phyloP scores from a whole-genome alignment of 1,284 basidiomycete genomes.

The Vanrija sp. region DNA sequence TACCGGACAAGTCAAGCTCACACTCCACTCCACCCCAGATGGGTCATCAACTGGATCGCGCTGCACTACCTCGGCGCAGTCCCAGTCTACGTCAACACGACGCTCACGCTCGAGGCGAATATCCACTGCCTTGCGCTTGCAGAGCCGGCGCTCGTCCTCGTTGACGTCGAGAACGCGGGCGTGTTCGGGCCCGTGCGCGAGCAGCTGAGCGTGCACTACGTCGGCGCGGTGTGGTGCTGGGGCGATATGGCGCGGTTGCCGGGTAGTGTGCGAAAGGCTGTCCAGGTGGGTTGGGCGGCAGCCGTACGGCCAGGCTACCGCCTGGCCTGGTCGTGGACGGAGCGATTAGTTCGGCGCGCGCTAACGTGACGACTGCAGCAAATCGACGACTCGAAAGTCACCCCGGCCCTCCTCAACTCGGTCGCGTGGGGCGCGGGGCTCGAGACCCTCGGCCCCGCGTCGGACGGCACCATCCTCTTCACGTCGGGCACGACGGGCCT shows the following conservation, averaged over 20 bases:
- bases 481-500: conserved; percentile 31
- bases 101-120: conserved; percentile 22
- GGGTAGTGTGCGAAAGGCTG: background rate
- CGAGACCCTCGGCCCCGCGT: conserved; percentile 28
- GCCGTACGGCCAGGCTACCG: no score
- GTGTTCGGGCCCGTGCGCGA: conserved; percentile 16
- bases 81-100: conserved; percentile 36
- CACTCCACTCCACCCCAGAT: conserved; percentile 8
- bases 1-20: no score
- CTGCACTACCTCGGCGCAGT: conserved; percentile 36
- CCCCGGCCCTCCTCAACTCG: background rate
- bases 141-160: conserved; percentile 29
- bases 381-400: background rate
- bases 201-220: background rate
- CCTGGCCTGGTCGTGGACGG: no score
- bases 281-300: background rate
- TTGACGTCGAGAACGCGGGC: conserved; percentile 30
- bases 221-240: conserved; percentile 3
- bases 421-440: conserved; percentile 11
- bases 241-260: no score
- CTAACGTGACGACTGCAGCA: background rate
- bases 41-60: conserved; percentile 33
- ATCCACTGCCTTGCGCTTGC: conserved; percentile 32
- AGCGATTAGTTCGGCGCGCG: no score
- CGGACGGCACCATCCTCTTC: conserved; percentile 41